phyloP scores from a whole-genome alignment of 2,329 filamentous ascomycete genomes.

The Fusarium circinatum region DNA sequence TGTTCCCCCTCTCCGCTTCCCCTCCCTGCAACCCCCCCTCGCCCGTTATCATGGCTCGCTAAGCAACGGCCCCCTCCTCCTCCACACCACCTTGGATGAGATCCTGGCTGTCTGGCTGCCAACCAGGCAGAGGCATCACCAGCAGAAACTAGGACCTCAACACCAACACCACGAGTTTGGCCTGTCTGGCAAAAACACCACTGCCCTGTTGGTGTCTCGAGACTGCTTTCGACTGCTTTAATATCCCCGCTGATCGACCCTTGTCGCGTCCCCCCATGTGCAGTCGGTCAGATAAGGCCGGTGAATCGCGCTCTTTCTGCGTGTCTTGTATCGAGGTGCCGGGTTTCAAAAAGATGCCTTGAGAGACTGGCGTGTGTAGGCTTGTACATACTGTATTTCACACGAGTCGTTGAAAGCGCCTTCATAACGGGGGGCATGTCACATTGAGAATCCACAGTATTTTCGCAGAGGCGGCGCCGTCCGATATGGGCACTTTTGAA shows the following conservation, averaged over 20 bases:
- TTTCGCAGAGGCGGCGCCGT: slow-evolving; percentile 9
- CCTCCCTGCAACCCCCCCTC: background rate
- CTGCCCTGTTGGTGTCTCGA: slow-evolving; percentile 23
- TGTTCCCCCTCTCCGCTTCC: slow-evolving; percentile 4
- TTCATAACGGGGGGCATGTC: slow-evolving; percentile 8
- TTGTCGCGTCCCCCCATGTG: slow-evolving; percentile 12
- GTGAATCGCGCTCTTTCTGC: slow-evolving; percentile 12
- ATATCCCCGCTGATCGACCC: slow-evolving; percentile 43
- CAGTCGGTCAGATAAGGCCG: slow-evolving; percentile 43
- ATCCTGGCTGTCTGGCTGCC: slow-evolving; percentile 18
- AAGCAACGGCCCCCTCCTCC: slow-evolving; percentile 8
- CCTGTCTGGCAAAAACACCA: background rate
- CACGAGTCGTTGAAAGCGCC: background rate
- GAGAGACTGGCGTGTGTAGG: background rate
- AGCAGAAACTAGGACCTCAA: slow-evolving; percentile 12
- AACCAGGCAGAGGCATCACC: slow-evolving; percentile 12
- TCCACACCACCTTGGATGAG: slow-evolving; percentile 24
- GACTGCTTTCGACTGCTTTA: slow-evolving; percentile 30
- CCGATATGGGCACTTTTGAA: slow-evolving; percentile 1
- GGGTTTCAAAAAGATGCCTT: slow-evolving; percentile 1
- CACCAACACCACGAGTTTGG: slow-evolving; percentile 22
- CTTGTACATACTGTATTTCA: background rate
- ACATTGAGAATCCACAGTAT: slow-evolving; percentile 2
- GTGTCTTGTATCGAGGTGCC: background rate
- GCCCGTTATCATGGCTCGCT: slow-evolving; percentile 33